Evolutionary conservation across 495 filamentous ascomycete genomes (phyloP), one percentile per base, ranked within the genome.

Genomic region (Talaromyces thailandensis): DNA sequence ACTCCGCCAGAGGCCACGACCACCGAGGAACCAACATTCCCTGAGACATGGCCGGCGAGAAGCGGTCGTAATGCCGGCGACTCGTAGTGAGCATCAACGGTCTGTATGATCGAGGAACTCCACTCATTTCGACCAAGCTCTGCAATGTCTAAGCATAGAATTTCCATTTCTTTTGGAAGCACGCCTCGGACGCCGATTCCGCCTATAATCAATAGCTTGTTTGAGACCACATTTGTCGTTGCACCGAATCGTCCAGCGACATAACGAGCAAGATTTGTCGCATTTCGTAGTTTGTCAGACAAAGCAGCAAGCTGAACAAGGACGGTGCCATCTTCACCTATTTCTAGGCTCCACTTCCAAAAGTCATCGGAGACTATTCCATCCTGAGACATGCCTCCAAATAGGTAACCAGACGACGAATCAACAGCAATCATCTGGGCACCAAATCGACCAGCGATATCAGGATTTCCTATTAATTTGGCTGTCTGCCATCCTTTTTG

Each of bases 1-100:
- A 90, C 90, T 21, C 93, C 92, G 16, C 93, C 92, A 8, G 91
- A 91, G 37, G 88, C 71, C 2, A 96, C 71, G 18, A 88, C 64
- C 4, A 91, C 65, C 26, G 79, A 68, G 16, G 72, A 65, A 53
- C 67, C 67, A 1, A 81, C 73, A 7, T 76, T 70, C 23, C 79
- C 84, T 7, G 79, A 72, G 16, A 83, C 84, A 63, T 83, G 78
- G 5, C 92, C 91, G 51, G 87, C 76, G 18, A 96, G 74, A 4
- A 96, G 71, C 14, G 89, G 89, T 26, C 82, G 75, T 18, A 66
- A 66, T 6, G 65, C 70, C 28, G 52, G 50, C 16, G 65, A 68
- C 16, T 58, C 63, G 18, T 35, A 26, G 8, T 63, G 63, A 2
- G 73, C 65, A 53, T 69, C 66, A 55, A 75, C 67, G 43, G 43